Base-by-base conservation (phyloP, 2,329 filamentous ascomycete species). In the Botrytis fragariae region DNA sequence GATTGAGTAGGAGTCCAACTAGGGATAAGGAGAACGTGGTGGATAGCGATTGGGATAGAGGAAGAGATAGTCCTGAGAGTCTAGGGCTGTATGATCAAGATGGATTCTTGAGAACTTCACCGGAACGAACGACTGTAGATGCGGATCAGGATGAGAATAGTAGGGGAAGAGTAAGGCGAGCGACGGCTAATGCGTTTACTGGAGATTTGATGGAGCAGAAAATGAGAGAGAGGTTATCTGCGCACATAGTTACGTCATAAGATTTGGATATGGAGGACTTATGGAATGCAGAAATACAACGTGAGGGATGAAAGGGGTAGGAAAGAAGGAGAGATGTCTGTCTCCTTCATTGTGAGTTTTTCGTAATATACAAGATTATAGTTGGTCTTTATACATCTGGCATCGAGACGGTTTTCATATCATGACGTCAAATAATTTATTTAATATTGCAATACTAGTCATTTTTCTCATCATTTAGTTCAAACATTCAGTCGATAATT, bases 1-100 rank as follows among this genome's bases (percentile, higher is more conserved):
- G 25, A 25, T 5, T 57, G 16, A 57, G 32, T 22, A 42, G 65
- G 9, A 69, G 65, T 32, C 65, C 65, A 48, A 69, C 37, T 0
- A 42, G 65, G 22, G 65, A 69, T 59, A 69, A 69, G 8, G 48
- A 69, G n/a, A 69, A 69, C 12, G 16, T 16, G 14, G 8, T 37
- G 8, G 54, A 37, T 8, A 2, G 7, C 3, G 54, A 62, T 35
- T 60, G 54, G 54, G 20, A 45, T n/a, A 62, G 12, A 29, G 39
- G 57, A 3, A 45, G 68, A 35, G 54, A 37, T 45, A 61, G 68
- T n/a, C 68, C 54, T 5, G 68, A 62, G 22, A 78, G 77, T 68
- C 44, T 77, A 4, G 77, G 74, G 3, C 35, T 77, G 16, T 79
- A 79, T 73, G 78, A 79, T 73, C 69, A 77, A 45, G 74, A 76